Evolutionary conservation across 1,284 basidiomycete species (phyloP).

Genomic region (Ceratorhiza oryzae-sativae): DNA sequence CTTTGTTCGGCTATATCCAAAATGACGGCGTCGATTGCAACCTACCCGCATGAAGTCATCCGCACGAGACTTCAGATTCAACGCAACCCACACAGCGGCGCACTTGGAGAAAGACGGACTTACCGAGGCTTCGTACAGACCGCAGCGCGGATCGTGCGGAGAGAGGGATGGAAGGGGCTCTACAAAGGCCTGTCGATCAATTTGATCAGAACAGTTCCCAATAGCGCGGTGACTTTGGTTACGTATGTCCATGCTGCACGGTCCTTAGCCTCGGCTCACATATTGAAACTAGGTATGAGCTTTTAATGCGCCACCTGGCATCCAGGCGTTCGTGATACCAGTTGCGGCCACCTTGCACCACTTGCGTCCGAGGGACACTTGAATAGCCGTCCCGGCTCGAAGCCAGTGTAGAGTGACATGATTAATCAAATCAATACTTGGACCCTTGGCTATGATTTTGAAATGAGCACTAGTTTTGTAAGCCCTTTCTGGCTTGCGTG

Average conservation of each 20-base stretch:
- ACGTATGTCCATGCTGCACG: conserved; percentile 68
- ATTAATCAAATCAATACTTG: too few species aligned
- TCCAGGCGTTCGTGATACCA: not conserved
- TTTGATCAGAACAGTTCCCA: conserved; percentile 89
- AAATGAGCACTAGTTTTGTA: too few species aligned
- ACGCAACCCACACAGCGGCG: conserved; percentile 62
- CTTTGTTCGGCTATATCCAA: conserved; percentile 88
- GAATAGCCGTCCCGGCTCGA: too few species aligned
- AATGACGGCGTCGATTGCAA: conserved; percentile 91
- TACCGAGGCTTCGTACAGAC: conserved; percentile 74
- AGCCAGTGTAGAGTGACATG: too few species aligned
- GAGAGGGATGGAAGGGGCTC: conserved; percentile 86
- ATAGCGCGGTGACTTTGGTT: conserved; percentile 91
- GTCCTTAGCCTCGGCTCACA: not conserved
- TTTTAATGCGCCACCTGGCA: conserved; percentile 54
- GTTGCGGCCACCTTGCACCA: too few species aligned
- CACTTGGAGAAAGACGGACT: conserved; percentile 21
- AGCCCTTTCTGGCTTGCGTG: too few species aligned
- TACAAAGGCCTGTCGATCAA: conserved; percentile 93
- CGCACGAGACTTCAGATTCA: conserved; percentile 90
- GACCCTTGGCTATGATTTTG: too few species aligned
- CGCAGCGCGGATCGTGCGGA: conserved; percentile 71
- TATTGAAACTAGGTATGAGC: conserved; percentile 51
- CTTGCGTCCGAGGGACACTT: too few species aligned
- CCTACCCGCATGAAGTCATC: conserved; percentile 96